Percentiles rank a stretch among this genome's conserved stretches.
These are phyloP conservation scores for Rhazya stricta DNA, from an alignment of 257 asterid species.

Conservation along the genomic window DNA sequence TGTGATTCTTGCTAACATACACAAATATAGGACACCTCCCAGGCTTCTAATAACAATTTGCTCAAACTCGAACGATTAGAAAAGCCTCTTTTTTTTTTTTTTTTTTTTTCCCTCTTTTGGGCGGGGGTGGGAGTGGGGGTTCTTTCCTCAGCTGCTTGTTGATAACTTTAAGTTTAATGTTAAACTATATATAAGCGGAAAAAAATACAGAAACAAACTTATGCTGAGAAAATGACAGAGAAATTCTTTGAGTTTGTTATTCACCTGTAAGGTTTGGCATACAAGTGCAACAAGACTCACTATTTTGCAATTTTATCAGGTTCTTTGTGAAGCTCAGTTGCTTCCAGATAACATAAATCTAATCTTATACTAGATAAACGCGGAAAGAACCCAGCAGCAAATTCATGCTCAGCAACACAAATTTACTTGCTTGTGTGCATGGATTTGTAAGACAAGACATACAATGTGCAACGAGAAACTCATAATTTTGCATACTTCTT, in stretches of 20 bases:
- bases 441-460: neutral
- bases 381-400: neutral
- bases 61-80: neutral
- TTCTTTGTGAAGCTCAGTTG: too few species aligned
- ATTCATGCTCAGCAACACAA: neutral
- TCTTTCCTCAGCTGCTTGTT: neutral
- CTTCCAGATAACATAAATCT: too few species aligned
- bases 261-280: neutral
- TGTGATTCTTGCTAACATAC: neutral
- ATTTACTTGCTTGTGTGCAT: neutral
- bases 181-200: neutral
- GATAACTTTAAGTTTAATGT: neutral
- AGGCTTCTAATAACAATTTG: neutral
- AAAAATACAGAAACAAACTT: neutral
- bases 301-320: too few species aligned
- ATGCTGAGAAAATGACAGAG: neutral
- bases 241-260: neutral
- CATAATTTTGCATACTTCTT: slow-evolving; percentile 57
- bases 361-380: neutral
- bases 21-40: neutral
- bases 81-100: neutral
- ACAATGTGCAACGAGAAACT: neutral
- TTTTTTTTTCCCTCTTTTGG: too few species aligned
- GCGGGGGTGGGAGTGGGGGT: too few species aligned
- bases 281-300: too few species aligned